Evolutionary conservation across 2,329 filamentous ascomycete species (phyloP).

Genomic region (Apiospora pterosperma): DNA sequence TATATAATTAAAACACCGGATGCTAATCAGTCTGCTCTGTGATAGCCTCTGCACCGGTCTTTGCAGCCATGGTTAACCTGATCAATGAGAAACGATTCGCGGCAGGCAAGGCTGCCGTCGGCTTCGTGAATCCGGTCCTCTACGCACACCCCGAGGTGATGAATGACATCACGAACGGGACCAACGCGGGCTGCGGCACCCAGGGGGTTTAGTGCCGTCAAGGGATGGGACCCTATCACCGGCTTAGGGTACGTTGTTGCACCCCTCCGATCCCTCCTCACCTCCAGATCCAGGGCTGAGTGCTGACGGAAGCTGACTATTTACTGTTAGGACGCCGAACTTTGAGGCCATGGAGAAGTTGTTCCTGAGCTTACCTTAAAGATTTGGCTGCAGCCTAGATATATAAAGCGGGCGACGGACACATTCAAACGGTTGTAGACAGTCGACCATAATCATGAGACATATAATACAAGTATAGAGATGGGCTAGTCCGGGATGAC

Average conservation of each 20-base stretch:
- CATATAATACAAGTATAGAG: background rate
- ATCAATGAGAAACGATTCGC: slow-evolving; percentile 20
- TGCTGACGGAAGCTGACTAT: background rate
- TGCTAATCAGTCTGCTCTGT: slow-evolving; percentile 27
- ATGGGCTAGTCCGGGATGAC: background rate
- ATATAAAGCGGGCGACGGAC: background rate
- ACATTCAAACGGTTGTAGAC: background rate
- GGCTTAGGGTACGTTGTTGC: slow-evolving; percentile 18
- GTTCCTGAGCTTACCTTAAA: slow-evolving; percentile 9
- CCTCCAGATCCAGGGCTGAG: background rate
- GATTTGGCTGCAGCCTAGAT: background rate
- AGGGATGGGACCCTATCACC: slow-evolving; percentile 31
- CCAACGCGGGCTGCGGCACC: slow-evolving; percentile 25
- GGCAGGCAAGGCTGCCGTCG: slow-evolving; percentile 19
- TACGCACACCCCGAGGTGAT: slow-evolving; percentile 27
- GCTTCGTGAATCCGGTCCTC: slow-evolving; percentile 20
- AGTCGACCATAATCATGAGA: background rate
- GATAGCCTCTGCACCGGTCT: slow-evolving; percentile 22
- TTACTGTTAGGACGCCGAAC: slow-evolving; percentile 9
- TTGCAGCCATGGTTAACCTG: slow-evolving; percentile 19
- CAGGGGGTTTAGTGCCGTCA: slow-evolving; percentile 22
- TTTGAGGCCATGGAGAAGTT: slow-evolving; percentile 11
- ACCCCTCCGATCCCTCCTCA: background rate
- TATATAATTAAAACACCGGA: background rate
- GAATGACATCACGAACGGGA: slow-evolving; percentile 27